A percentile compares a stretch with the other conserved stretches of the same genome.
These are phyloP conservation scores for Tephrocybe sp. DNA, from an alignment of 768 basidiomycete species.

Conservation along the genomic window DNA sequence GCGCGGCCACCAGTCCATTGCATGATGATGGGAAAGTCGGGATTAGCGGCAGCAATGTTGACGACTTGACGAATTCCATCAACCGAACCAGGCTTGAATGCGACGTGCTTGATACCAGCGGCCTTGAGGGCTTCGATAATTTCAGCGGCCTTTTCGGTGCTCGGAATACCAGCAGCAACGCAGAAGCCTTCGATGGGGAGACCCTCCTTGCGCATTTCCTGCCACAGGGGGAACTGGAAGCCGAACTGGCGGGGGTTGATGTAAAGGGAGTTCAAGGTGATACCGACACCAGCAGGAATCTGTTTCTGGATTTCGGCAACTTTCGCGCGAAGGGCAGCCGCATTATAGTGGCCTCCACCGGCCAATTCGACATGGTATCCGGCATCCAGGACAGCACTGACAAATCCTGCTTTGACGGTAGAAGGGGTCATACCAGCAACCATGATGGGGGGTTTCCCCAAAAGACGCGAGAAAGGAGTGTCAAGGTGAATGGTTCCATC, in stretches of 20 bases:
- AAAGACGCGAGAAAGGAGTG: conserved; percentile 92
- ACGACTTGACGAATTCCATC: conserved; percentile 97
- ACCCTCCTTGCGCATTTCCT: conserved; percentile 94
- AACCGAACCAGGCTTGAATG: conserved; percentile 98
- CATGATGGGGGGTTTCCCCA: conserved; percentile 98
- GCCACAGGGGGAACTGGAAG: conserved; percentile 98
- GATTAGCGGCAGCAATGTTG: conserved; percentile 91
- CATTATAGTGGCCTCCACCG: conserved; percentile 96
- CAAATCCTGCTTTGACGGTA: conserved; percentile 94
- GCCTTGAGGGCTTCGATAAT: conserved; percentile 81
- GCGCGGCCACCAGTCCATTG: conserved; percentile 99
- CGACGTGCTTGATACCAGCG: conserved; percentile 92
- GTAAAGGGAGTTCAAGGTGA: conserved; percentile 94
- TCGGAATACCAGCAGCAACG: conserved; percentile 96
- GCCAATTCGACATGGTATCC: conserved; percentile 97
- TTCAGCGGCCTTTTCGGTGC: conserved; percentile 94
- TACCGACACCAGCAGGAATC: conserved; percentile 84
- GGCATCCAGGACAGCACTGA: conserved; percentile 87
- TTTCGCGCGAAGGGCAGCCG: conserved; percentile 83
- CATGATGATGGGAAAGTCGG: conserved; percentile 94
- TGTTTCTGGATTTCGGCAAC: conserved; percentile 87
- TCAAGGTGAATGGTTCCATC: conserved; percentile 93
- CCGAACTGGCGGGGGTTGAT: conserved; percentile 97
- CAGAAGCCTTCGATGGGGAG: conserved; percentile 98
- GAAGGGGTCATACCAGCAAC: conserved; percentile 99